Percentiles rank a stretch among this genome's conserved stretches.
Conservation (phyloP, 345 rosid genomes). For the Eucalyptus microcorys region DNA sequence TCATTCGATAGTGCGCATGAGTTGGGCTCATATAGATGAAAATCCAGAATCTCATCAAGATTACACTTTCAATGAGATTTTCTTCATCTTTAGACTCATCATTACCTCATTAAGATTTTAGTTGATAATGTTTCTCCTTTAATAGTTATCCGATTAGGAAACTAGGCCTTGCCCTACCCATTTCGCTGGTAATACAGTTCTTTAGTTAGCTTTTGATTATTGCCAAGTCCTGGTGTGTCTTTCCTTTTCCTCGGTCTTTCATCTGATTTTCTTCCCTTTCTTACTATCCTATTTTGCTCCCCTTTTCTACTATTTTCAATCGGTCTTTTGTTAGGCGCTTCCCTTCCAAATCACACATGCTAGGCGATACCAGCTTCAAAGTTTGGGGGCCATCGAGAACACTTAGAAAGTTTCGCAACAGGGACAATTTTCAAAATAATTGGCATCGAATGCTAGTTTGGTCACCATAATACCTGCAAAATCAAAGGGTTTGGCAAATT, state of each 20-base stretch:
- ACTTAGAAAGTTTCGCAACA: not conserved
- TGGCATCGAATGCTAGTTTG: not conserved
- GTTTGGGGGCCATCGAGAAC: not conserved
- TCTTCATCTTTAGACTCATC: not conserved
- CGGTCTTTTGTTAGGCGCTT: not conserved
- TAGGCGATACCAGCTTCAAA: not conserved
- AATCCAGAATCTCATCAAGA: not conserved
- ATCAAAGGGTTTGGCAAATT: not conserved
- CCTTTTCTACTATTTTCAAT: not conserved
- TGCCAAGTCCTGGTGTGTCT: not conserved
- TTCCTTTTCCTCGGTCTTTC: not conserved
- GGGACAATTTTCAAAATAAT: not conserved
- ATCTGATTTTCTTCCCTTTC: not conserved
- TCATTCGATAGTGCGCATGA: not conserved
- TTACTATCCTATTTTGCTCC: not conserved
- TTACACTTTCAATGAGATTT: not conserved
- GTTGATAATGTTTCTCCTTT: not conserved
- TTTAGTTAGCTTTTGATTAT: not conserved
- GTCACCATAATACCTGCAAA: not conserved
- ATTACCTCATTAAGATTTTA: not conserved
- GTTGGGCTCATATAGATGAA: not conserved
- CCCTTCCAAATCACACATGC: not conserved
- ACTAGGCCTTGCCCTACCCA: not conserved
- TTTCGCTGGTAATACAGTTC: not conserved
- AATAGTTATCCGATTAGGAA: not conserved